phyloP scores from a whole-genome alignment of 768 basidiomycete species.

The Paxillus involutus region DNA sequence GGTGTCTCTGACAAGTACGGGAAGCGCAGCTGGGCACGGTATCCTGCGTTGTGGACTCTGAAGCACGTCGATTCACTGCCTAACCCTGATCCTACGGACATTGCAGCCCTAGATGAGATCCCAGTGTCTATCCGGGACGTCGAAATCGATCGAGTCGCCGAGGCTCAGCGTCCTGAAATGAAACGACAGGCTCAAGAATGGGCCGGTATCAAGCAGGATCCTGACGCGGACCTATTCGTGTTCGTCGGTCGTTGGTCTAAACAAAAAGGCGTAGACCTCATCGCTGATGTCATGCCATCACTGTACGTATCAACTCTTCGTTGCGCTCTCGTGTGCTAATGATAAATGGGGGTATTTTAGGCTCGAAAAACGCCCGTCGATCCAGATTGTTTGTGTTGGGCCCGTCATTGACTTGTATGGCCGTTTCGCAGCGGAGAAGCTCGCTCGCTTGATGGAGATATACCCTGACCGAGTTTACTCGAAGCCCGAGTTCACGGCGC shows the following conservation, averaged over 20 bases:
- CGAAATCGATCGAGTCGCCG: slow-evolving; percentile 74
- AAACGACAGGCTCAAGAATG: slow-evolving; percentile 95
- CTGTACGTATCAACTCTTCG: slow-evolving; percentile 49
- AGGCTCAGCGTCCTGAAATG: slow-evolving; percentile 86
- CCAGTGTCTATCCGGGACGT: slow-evolving; percentile 72
- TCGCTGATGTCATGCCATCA: slow-evolving; percentile 92
- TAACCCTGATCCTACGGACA: slow-evolving; percentile 94
- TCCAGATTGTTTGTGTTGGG: slow-evolving; percentile 87
- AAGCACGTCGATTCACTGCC: slow-evolving; percentile 95
- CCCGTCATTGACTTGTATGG: slow-evolving; percentile 96
- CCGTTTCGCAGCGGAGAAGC: slow-evolving; percentile 92
- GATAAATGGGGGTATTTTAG: slow-evolving; percentile 35
- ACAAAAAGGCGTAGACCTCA: slow-evolving; percentile 97
- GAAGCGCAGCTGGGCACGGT: slow-evolving; percentile 95
- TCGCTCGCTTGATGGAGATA: slow-evolving; percentile 90
- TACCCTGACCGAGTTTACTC: slow-evolving; percentile 93
- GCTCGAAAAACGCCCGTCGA: slow-evolving; percentile 79
- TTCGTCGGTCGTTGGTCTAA: slow-evolving; percentile 99
- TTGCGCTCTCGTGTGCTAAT: neutral
- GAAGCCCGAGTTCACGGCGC: slow-evolving; percentile 94
- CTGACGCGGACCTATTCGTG: slow-evolving; percentile 87
- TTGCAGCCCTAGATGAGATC: slow-evolving; percentile 85
- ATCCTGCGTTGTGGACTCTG: slow-evolving; percentile 94
- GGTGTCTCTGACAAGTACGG: slow-evolving; percentile 98
- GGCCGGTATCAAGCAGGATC: slow-evolving; percentile 91